Evolutionary conservation across 1,139 yeast species (phyloP), one percentile per base, ranked within the genome.

Genomic region (Candida labiduridarum): DNA sequence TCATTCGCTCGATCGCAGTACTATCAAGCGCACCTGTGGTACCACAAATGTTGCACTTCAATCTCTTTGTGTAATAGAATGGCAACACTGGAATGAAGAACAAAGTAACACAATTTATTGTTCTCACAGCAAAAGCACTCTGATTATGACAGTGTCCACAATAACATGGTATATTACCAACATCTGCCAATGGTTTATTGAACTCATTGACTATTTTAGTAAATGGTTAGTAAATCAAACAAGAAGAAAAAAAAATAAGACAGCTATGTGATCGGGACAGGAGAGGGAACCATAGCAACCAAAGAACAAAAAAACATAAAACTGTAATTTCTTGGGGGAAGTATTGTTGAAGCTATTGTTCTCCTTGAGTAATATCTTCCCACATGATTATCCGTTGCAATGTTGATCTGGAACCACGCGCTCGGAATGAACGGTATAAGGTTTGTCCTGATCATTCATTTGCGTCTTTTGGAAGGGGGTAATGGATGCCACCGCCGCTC

Each of bases 1-100:
- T 60, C 56, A 76, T 62, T 43, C 72, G 60, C n/a, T 59, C 59
- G 10, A 73, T 60, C 1, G 69, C 71, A 2, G 63, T 64, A 10
- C 54, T 50, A 51, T 69, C 67, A 38, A 76, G 59, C 44, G 66
- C 69, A 2, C 78, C 80, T 7, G 78, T 63, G 1, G 79, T 76
- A 5, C 76, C 74, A 57, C 81, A 76, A 39, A 76, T 76, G 9
- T 71, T 63, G 52, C 81, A 76, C 56, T 67, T 70, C 49, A 76
- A 62, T 47, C 74, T 55, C 52, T 76, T 76, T 40, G 65, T 49
- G 52, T 62, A 74, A 54, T 71, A 71, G 55, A 74, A 76, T 25
- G 81, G 81, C 27, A 76, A 56, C 15, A 76, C 67, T 1, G 81
- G 81, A 40, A 76, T 69, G 61, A 76, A 76, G 56, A 76, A 76